phyloP scores from a whole-genome alignment of 352 stramenopile species.

The Saprolegnia parasitica region DNA sequence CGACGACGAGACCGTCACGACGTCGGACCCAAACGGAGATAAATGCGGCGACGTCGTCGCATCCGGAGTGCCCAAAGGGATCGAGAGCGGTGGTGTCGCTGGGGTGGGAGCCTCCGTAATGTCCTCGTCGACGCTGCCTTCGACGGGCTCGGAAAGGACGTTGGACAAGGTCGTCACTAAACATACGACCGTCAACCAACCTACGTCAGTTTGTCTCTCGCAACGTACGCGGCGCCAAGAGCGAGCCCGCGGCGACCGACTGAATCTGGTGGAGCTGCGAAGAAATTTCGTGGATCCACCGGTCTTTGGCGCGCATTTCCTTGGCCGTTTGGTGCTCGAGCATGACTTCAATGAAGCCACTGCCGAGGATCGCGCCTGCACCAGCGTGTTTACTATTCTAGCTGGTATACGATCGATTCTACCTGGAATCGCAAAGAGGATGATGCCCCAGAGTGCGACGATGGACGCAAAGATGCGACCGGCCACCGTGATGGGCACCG shows the following conservation, averaged over 20 bases:
- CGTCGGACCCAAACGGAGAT: background rate
- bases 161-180: background rate
- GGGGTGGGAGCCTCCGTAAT: background rate
- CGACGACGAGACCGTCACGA: background rate
- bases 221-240: background rate
- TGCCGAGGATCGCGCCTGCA: slow-evolving; percentile 56
- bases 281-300: slow-evolving; percentile 15
- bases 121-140: too few species aligned
- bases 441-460: slow-evolving; percentile 79
- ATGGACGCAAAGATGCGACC: slow-evolving; percentile 70
- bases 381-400: too few species aligned
- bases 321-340: slow-evolving; percentile 54
- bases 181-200: too few species aligned
- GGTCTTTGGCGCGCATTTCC: slow-evolving; percentile 10
- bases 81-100: background rate
- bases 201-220: too few species aligned
- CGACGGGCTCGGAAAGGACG: background rate
- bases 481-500: slow-evolving; percentile 62
- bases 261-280: slow-evolving; percentile 3
- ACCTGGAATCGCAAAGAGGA: slow-evolving; percentile 76
- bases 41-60: background rate
- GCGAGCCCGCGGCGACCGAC: background rate
- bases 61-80: background rate
- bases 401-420: too few species aligned
- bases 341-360: slow-evolving; percentile 80